phyloP scores from a whole-genome alignment of 2,329 filamentous ascomycete species.

The Botrytis elliptica region DNA sequence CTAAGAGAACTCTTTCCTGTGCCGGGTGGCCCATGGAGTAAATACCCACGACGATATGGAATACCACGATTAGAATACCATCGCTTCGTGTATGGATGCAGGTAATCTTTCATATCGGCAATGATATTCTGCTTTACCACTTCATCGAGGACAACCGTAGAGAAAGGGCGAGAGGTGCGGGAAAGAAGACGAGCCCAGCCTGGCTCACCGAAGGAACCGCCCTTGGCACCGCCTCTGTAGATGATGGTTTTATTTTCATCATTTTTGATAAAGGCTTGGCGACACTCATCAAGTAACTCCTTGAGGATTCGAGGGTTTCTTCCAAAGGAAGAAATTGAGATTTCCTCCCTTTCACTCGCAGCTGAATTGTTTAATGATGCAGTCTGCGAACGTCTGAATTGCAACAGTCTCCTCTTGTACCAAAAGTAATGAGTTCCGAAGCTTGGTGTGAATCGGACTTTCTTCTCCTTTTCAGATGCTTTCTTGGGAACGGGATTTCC shows the following conservation, averaged over 20 bases:
- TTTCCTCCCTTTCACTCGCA: slow-evolving; percentile 56
- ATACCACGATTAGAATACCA: slow-evolving; percentile 86
- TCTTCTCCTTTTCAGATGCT: slow-evolving; percentile 40
- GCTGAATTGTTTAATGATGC: slow-evolving; percentile 43
- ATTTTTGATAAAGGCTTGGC: slow-evolving; percentile 53
- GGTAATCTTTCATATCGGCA: slow-evolving; percentile 61
- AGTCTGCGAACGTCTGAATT: slow-evolving; percentile 55
- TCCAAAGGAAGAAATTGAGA: slow-evolving; percentile 61
- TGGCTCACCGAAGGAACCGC: slow-evolving; percentile 43
- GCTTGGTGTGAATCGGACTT: slow-evolving; percentile 61
- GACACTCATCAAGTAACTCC: slow-evolving; percentile 59
- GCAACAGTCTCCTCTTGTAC: slow-evolving; percentile 58
- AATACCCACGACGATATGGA: slow-evolving; percentile 79
- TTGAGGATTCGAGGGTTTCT: slow-evolving; percentile 60
- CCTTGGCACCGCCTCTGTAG: slow-evolving; percentile 54
- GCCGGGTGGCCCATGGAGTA: slow-evolving; percentile 77
- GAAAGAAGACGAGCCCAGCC: slow-evolving; percentile 62
- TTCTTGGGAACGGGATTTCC: slow-evolving; percentile 27
- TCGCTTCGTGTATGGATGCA: slow-evolving; percentile 60
- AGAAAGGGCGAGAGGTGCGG: slow-evolving; percentile 59
- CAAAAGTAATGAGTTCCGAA: slow-evolving; percentile 68
- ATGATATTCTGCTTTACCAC: slow-evolving; percentile 58
- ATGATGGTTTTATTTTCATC: slow-evolving; percentile 64
- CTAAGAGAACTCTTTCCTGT: slow-evolving; percentile 76
- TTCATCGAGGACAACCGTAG: slow-evolving; percentile 64